Evolutionary conservation across 176 grass and related monocot species (phyloP).

Genomic region (Puccinellia tenuiflora): DNA sequence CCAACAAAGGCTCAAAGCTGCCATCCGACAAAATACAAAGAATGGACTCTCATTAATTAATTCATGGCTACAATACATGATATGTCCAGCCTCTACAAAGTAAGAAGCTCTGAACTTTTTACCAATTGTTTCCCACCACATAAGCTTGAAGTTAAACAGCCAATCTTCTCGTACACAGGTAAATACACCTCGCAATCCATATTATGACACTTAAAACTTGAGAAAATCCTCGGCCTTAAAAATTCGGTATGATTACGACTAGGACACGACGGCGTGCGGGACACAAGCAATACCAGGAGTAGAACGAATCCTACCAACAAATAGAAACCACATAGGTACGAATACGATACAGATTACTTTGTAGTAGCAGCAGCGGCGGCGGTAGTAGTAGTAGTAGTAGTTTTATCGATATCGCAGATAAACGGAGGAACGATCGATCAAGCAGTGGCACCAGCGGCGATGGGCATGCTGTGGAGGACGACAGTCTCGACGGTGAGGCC

Average conservation of each 20-base stretch:
- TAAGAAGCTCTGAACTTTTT: no score
- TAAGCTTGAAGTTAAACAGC: neutral
- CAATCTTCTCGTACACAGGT: constrained; percentile 10
- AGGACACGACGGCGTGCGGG: neutral
- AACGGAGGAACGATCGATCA: neutral
- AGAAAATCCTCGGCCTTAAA: neutral
- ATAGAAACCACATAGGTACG: neutral
- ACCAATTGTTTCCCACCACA: no score
- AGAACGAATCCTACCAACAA: neutral
- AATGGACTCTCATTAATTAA: no score
- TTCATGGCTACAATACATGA: no score
- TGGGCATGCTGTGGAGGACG: no score
- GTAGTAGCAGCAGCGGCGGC: neutral
- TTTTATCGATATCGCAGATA: neutral
- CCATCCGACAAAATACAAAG: no score
- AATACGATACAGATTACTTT: neutral
- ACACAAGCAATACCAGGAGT: neutral
- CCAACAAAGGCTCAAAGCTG: no score
- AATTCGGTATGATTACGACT: neutral
- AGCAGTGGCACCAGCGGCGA: no score
- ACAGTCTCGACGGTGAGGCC: no score
- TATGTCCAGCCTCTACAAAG: no score
- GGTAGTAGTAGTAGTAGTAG: neutral
- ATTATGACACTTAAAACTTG: neutral
- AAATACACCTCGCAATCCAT: neutral